Conservation (phyloP, 2,329 filamentous ascomycete species). For the Fusarium chlamydosporum region DNA sequence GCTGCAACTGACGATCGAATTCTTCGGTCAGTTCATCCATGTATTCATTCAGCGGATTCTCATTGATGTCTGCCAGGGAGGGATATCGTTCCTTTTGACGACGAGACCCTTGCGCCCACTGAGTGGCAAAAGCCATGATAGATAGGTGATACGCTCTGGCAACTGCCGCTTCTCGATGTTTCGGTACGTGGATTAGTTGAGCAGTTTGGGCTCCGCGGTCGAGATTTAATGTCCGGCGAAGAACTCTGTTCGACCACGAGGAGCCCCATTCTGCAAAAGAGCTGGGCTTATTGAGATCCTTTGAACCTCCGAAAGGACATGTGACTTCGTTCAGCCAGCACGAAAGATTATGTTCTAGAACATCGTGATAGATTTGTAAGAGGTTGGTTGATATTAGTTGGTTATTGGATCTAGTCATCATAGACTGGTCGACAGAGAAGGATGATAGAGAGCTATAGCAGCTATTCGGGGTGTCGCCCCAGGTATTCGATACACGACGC, state of each 20-base stretch:
- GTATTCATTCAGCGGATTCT: not conserved
- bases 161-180: slow-evolving; percentile 3
- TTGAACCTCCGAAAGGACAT: slow-evolving; percentile 59
- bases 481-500: not conserved
- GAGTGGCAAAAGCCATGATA: slow-evolving; percentile 66
- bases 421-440: slow-evolving; percentile 32
- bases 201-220: slow-evolving; percentile 59
- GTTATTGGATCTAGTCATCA: slow-evolving; percentile 52
- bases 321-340: slow-evolving; percentile 68
- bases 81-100: slow-evolving; percentile 21
- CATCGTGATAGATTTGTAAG: slow-evolving; percentile 66
- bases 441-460: slow-evolving; percentile 30
- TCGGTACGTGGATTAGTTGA: slow-evolving; percentile 57
- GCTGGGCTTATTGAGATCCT: not conserved
- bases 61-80: slow-evolving; percentile 1
- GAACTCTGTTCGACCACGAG: slow-evolving; percentile 63
- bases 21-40: slow-evolving; percentile 48
- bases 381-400: slow-evolving; percentile 60
- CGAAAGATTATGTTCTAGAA: slow-evolving; percentile 65
- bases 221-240: slow-evolving; percentile 62
- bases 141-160: slow-evolving; percentile 60
- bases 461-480: slow-evolving; percentile 25
- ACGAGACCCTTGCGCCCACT: slow-evolving; percentile 60
- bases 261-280: slow-evolving; percentile 51
- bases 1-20: slow-evolving; percentile 56